Percentiles rank a stretch among this genome's conserved stretches.
These are phyloP conservation scores for Dothideomycetes sp. DNA, from an alignment of 2,329 filamentous ascomycete genomes.

Conservation along the genomic window DNA sequence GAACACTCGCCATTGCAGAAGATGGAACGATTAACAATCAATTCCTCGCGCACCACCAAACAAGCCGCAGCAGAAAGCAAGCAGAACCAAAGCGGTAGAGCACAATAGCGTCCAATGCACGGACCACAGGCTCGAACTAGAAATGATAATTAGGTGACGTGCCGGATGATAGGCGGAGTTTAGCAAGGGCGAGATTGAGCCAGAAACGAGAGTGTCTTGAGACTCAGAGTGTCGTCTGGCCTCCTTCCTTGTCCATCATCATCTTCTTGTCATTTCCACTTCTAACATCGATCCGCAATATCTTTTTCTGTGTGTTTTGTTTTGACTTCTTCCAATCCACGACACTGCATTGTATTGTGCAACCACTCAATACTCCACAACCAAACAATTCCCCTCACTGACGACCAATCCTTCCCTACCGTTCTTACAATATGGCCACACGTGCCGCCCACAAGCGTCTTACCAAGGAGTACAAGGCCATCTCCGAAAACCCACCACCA, in stretches of 20 bases:
- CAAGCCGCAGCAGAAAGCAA: too few relatives aligned
- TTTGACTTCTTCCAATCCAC: not conserved
- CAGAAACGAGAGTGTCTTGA: too few relatives aligned
- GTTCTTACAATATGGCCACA: slow-evolving; percentile 26
- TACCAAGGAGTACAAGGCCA: slow-evolving; percentile 28
- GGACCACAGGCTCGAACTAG: too few relatives aligned
- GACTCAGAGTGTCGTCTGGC: not conserved
- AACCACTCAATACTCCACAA: too few relatives aligned
- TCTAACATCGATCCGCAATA: not conserved
- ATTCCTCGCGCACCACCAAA: too few relatives aligned
- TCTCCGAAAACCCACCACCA: slow-evolving; percentile 27
- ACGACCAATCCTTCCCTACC: not conserved
- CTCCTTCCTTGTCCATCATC: not conserved
- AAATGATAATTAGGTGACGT: too few relatives aligned
- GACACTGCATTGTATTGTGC: not conserved
- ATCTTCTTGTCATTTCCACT: not conserved
- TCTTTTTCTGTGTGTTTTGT: too few relatives aligned
- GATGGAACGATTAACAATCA: too few relatives aligned
- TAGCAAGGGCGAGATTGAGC: too few relatives aligned
- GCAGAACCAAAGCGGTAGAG: too few relatives aligned
- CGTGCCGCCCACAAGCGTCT: slow-evolving; percentile 32
- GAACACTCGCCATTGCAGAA: slow-evolving; percentile 10
- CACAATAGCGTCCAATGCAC: too few relatives aligned
- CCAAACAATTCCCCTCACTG: not conserved
- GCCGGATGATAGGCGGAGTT: too few relatives aligned